Evolutionary conservation across 768 basidiomycete species (phyloP).

Genomic region (Nidularia sp.): DNA sequence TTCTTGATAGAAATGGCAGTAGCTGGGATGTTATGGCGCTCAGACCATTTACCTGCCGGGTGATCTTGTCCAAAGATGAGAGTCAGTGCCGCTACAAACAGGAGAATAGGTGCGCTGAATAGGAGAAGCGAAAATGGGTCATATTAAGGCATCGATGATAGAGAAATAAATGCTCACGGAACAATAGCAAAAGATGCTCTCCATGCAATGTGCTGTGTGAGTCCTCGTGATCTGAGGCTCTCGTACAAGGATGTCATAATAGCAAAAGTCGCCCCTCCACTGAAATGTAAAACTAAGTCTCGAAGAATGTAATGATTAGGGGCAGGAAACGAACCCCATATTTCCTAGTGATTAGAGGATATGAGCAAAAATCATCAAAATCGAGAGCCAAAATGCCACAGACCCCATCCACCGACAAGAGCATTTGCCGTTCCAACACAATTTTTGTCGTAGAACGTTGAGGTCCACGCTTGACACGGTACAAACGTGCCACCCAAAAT

Average conservation of each 20-base stretch:
- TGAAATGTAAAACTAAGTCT: conserved; percentile 3
- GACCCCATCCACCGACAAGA: conserved; percentile 54
- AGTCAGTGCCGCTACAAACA: conserved; percentile 33
- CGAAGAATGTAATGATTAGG: too few species aligned
- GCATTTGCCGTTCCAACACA: conserved; percentile 44
- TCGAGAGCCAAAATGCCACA: conserved; percentile 10
- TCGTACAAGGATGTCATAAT: conserved; percentile 54
- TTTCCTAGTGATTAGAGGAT: conserved; percentile 10
- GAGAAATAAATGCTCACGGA: conserved; percentile 23
- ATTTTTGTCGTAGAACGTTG: conserved; percentile 53
- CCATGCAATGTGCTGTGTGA: conserved; percentile 44
- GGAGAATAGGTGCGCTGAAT: conserved; percentile 39
- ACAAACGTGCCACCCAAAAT: conserved; percentile 61
- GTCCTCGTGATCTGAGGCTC: conserved; percentile 26
- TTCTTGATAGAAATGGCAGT: conserved; percentile 12
- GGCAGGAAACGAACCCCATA: conserved; percentile 22
- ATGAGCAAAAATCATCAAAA: conserved; percentile 1
- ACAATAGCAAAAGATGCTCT: conserved; percentile 50
- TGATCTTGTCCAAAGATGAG: conserved; percentile 49
- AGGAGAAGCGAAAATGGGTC: background rate
- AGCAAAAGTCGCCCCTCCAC: conserved; percentile 48
- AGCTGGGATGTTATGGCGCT: conserved; percentile 35
- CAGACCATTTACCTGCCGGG: conserved; percentile 49
- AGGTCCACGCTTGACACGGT: conserved; percentile 59
- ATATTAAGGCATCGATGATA: background rate